These are phyloP conservation scores for Collybia sordida DNA, from an alignment of 768 basidiomycete species.

Conservation along the genomic window DNA sequence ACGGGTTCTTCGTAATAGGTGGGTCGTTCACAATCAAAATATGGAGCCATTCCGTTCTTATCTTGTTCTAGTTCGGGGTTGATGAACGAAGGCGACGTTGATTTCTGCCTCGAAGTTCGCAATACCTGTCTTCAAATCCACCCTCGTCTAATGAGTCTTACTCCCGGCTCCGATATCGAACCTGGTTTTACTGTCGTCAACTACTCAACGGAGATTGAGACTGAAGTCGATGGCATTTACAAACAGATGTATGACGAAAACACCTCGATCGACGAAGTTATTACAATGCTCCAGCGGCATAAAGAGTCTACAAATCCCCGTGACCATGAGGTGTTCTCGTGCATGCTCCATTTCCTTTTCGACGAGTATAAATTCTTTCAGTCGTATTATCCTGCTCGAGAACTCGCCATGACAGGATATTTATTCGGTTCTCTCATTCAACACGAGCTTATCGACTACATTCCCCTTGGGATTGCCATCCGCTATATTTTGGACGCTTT, in stretches of 20 bases:
- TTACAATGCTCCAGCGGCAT: conserved; percentile 80
- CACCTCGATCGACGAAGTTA: conserved; percentile 92
- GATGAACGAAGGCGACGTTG: conserved; percentile 77
- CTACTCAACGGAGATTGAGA: conserved; percentile 86
- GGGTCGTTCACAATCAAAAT: conserved; percentile 22
- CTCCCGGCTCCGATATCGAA: conserved; percentile 82
- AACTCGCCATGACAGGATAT: conserved; percentile 93
- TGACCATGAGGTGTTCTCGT: conserved; percentile 97
- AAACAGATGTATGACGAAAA: conserved; percentile 98
- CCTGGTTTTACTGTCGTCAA: conserved; percentile 88
- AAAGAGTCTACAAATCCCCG: conserved; percentile 79
- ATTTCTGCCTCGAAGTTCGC: conserved; percentile 87
- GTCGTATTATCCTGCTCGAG: conserved; percentile 89
- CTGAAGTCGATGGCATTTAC: conserved; percentile 93
- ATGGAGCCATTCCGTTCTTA: conserved; percentile 3
- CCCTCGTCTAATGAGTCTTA: conserved; percentile 93
- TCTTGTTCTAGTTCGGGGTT: conserved; percentile 54
- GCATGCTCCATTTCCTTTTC: conserved; percentile 98
- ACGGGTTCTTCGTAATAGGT: conserved; percentile 84
- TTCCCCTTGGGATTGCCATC: conserved; percentile 93
- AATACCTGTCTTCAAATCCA: conserved; percentile 93
- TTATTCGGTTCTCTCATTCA: conserved; percentile 97
- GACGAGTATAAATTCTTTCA: conserved; percentile 99
- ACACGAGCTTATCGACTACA: conserved; percentile 87
- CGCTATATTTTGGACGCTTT: conserved; percentile 96